Evolutionary conservation across 2,329 filamentous ascomycete species (phyloP).

Genomic region (Zopfia rhizophila): DNA sequence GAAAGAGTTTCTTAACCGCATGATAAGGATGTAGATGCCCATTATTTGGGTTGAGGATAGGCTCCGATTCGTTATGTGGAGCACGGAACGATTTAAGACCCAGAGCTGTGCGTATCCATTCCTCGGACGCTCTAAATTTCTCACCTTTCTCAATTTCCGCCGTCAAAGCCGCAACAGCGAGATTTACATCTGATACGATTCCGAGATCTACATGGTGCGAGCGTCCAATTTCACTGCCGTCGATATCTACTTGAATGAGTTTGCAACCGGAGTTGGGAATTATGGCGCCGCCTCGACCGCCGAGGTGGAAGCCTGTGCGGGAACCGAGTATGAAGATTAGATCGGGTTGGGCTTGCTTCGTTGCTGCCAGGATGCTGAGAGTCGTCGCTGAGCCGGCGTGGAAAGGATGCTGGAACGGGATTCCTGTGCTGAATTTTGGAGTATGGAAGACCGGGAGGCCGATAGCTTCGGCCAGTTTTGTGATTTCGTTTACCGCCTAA

Average conservation of each 20-base stretch:
- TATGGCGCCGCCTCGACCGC: constrained; percentile 49
- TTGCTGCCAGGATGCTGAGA: constrained; percentile 44
- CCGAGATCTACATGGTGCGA: constrained; percentile 53
- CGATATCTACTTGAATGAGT: constrained; percentile 56
- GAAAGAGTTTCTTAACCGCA: constrained; percentile 51
- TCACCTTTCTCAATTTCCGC: constrained; percentile 18
- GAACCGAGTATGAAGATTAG: constrained; percentile 55
- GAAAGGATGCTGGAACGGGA: constrained; percentile 44
- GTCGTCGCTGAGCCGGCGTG: constrained; percentile 48
- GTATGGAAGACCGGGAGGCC: constrained; percentile 55
- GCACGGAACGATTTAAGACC: constrained; percentile 30
- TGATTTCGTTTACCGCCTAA: constrained; percentile 42
- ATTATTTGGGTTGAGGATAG: constrained; percentile 30
- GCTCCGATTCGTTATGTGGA: constrained; percentile 36
- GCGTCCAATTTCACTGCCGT: constrained; percentile 57
- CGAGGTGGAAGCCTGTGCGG: constrained; percentile 56
- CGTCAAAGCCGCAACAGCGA: constrained; percentile 46
- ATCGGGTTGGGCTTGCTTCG: constrained; percentile 49
- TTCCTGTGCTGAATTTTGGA: constrained; percentile 46
- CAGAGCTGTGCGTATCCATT: constrained; percentile 40
- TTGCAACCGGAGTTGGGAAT: constrained; percentile 51
- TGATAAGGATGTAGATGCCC: constrained; percentile 57
- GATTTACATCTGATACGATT: constrained; percentile 53
- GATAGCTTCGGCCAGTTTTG: constrained; percentile 47
- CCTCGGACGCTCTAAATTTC: constrained; percentile 27